Base-by-base conservation (phyloP, 2,329 filamentous ascomycete genomes). In the Emmonsia crescens region DNA sequence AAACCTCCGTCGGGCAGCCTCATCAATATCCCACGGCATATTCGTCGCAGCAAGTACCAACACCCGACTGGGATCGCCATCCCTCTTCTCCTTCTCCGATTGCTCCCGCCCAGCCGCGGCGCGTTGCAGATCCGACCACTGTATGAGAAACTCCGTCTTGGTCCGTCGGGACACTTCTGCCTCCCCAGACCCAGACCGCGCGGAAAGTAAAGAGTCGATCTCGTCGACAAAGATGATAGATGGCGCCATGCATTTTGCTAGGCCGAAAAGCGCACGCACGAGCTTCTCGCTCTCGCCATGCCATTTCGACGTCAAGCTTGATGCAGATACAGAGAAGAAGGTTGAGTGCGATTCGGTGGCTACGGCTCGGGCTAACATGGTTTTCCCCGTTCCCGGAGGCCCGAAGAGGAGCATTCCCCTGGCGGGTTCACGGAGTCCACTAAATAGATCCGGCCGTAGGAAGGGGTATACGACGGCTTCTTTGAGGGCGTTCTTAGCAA, bases 211-310 rank as follows among this genome's bases (percentile, higher is more conserved):
- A 0, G 92, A 96, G 73, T 99, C 94, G 65, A 99, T 99, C 73
- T 99, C 94, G 70, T 99, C 94, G 4, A 99, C 91, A 68, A 99
- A 99, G 62, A 99, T 97, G 72, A 99, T 97, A 64, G 89, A 94
- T 0, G 94, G 94, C 0, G 94, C 91, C 52, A 97, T 81, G 42
- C 85, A 82, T 73, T 95, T 95, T 5, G 94, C 92, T n/a, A 97
- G 78, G 0, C 85, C 84, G 72, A 99, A 99, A 0, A 99, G 79
- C 3, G 94, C 94, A 42, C 91, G 85, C 1, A 99, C 94, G 3
- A 99, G 84, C 75, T 99, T 99, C 75, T 99, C 94, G 0, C 89
- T 95, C 72, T 99, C 94, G 52, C 94, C 94, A 10, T 97, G 82
- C 74, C 93, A 99, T 75, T 99, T 99, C 71, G 89, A 95, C 1